Percentiles rank a stretch among this genome's conserved stretches.
These are phyloP conservation scores for Fusarium temperatum DNA, from an alignment of 2,329 filamentous ascomycete species.

Conservation along the genomic window DNA sequence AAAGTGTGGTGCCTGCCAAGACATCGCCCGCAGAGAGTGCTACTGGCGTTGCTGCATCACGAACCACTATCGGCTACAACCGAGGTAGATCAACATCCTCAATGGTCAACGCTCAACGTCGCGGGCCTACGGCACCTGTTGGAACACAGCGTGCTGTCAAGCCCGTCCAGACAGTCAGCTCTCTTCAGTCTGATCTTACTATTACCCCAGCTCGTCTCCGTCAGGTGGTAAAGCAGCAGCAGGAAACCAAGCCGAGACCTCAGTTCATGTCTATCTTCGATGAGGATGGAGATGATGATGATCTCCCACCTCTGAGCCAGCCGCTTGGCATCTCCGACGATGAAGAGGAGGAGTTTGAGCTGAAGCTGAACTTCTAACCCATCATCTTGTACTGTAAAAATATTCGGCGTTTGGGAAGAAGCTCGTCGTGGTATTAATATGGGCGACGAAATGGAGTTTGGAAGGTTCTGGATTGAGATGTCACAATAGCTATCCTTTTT, in stretches of 20 bases:
- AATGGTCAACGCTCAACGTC: constrained; percentile 49
- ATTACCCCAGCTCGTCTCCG: constrained; percentile 57
- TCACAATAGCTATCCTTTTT: neutral
- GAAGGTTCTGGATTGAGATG: neutral
- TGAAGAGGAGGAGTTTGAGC: constrained; percentile 64
- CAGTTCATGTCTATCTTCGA: constrained; percentile 69
- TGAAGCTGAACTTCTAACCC: constrained; percentile 55
- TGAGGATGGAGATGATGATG: constrained; percentile 52
- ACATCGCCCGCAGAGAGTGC: constrained; percentile 64
- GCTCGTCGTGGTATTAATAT: neutral
- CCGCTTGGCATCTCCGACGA: constrained; percentile 50
- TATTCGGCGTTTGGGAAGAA: constrained; percentile 30
- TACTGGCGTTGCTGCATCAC: constrained; percentile 73
- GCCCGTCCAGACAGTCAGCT: constrained; percentile 19
- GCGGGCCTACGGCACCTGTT: constrained; percentile 18
- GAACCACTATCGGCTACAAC: constrained; percentile 85
- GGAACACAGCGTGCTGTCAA: constrained; percentile 28
- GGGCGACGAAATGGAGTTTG: constrained; percentile 24
- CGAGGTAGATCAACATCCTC: constrained; percentile 72
- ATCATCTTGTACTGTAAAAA: constrained; percentile 17
- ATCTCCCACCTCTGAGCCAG: constrained; percentile 41
- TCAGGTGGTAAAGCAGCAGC: constrained; percentile 35
- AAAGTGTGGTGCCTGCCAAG: constrained; percentile 56
- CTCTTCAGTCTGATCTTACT: constrained; percentile 47
- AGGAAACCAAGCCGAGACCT: constrained; percentile 51